Base-by-base conservation (phyloP, 2,329 filamentous ascomycete species). In the Colletotrichum karsti region DNA sequence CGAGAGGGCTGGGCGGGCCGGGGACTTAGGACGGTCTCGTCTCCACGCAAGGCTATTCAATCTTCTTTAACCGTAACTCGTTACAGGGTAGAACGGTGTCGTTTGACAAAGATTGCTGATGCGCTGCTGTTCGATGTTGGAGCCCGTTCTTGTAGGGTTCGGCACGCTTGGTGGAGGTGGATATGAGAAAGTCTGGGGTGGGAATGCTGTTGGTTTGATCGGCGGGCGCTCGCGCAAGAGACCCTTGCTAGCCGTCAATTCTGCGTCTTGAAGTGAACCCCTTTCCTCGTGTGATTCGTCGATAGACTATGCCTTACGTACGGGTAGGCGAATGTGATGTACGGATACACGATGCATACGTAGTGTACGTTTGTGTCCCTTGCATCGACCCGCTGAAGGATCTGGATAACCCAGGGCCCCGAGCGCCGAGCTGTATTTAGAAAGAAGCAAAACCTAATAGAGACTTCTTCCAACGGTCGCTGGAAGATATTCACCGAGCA, bases 201-300 rank as follows among this genome's bases (percentile, higher is more conserved):
- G 20, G 57, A 53, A 55, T 48, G 41, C 20, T 24, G 44, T 4
- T 46, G 44, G 59, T 67, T 67, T 63, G 64, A 67, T 67, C 59
- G 35, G 8, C 64, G 42, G 41, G 22, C 18, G 35, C 35, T 28
- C 56, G 30, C 28, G 50, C 41, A 41, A 50, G 51, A 55, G 24
- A 33, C 56, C 58, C 30, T 50, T 63, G 58, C 18, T 22, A 15
- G 28, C 18, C 20, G 30, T 46, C 22, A n/a, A 18, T 56, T 50
- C 33, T 8, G n/a, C 20, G 50, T 51, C 20, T 24, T 24, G 22
- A 39, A 5, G 24, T 48, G 13, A 7, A 22, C 50, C 48, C 22
- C 22, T 20, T 4, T 28, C n/a, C 10, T 18, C n/a, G 18, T 12
- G 12, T 22, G n/a, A 30, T 12, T 24, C 13, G 15, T 42, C 10